Percentiles rank a stretch among this genome's conserved stretches.
phyloP scores from a whole-genome alignment of 2,329 filamentous ascomycete genomes.

The Ophiostoma novo-ulmi region DNA sequence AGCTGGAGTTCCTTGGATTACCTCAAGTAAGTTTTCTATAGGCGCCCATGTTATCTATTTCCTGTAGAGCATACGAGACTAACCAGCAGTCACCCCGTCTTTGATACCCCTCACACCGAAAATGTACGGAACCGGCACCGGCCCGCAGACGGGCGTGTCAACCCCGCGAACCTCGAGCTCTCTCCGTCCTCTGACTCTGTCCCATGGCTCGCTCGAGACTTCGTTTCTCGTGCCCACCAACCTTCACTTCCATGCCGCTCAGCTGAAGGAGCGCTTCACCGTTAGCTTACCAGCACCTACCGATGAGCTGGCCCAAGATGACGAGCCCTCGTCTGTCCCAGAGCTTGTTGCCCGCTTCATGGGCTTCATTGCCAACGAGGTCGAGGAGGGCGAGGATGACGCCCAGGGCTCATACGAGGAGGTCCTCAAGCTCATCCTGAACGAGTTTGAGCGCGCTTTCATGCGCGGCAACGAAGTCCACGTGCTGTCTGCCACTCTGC shows the following conservation, averaged over 20 bases:
- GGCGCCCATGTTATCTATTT: background rate
- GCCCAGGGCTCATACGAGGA: conserved; percentile 83
- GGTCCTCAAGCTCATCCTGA: conserved; percentile 84
- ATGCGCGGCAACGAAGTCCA: conserved; percentile 95
- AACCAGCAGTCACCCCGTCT: conserved; percentile 18
- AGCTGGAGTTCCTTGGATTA: conserved; percentile 25
- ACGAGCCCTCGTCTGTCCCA: conserved; percentile 92
- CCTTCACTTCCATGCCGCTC: conserved; percentile 91
- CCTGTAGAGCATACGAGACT: background rate
- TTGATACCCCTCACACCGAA: conserved; percentile 35
- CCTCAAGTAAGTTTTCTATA: conserved; percentile 19
- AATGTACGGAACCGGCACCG: conserved; percentile 83
- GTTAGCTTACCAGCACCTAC: conserved; percentile 82
- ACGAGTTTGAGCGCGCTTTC: conserved; percentile 95
- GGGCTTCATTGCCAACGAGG: conserved; percentile 80
- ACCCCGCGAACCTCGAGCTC: conserved; percentile 92
- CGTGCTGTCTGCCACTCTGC: conserved; percentile 75
- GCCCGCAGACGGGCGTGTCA: conserved; percentile 91
- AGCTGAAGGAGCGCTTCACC: conserved; percentile 86
- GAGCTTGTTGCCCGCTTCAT: conserved; percentile 93
- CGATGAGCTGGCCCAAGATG: conserved; percentile 95
- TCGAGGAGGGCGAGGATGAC: conserved; percentile 89
- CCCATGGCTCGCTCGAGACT: conserved; percentile 92
- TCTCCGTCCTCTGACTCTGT: conserved; percentile 81
- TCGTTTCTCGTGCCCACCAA: conserved; percentile 92